These are phyloP conservation scores for Dunaliella primolecta DNA, from an alignment of 139 green algal genomes.

Conservation along the genomic window DNA sequence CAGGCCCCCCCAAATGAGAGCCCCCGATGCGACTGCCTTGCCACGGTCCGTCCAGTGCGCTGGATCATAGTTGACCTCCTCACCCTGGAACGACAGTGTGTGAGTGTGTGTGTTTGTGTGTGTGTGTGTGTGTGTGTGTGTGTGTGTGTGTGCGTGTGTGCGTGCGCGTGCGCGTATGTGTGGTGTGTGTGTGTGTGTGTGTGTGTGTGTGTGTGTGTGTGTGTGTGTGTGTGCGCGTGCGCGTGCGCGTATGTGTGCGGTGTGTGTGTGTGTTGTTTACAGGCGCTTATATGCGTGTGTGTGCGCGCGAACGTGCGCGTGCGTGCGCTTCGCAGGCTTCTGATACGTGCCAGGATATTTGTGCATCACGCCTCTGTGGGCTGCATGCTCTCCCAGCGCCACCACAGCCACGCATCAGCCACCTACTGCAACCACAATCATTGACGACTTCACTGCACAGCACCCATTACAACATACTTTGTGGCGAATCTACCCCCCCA, in stretches of 20 bases:
- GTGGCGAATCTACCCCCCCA: too few relatives aligned
- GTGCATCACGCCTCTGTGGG: neutral
- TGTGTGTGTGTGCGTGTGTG: neutral
- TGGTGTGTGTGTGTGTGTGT: too few relatives aligned
- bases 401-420: too few relatives aligned
- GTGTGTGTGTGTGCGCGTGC: neutral
- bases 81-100: neutral
- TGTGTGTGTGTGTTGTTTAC: neutral
- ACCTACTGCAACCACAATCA: too few relatives aligned
- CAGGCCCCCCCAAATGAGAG: slow-evolving; percentile 23
- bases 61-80: neutral
- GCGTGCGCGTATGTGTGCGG: too few relatives aligned
- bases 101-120: neutral
- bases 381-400: too few relatives aligned
- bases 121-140: neutral
- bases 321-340: neutral
- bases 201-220: neutral
- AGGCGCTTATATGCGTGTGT: too few relatives aligned
- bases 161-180: neutral
- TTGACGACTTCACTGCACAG: too few relatives aligned
- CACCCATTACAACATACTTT: neutral
- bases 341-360: too few relatives aligned
- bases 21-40: slow-evolving; percentile 14
- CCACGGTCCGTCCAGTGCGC: neutral
- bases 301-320: neutral